Evolutionary conservation across 768 basidiomycete genomes (phyloP).

Genomic region (Lyophyllum decastes): DNA sequence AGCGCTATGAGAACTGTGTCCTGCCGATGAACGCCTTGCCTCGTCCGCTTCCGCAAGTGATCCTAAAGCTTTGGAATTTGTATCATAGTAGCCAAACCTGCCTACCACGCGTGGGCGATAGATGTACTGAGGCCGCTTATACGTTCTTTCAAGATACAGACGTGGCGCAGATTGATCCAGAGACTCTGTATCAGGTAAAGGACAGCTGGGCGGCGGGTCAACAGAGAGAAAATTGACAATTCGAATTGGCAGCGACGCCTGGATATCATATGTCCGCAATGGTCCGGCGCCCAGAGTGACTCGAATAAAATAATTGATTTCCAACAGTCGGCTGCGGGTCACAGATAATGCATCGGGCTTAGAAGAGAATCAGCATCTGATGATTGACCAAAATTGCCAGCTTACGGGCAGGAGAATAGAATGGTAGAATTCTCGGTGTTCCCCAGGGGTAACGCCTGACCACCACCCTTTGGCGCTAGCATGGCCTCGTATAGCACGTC

Average conservation of each 20-base stretch:
- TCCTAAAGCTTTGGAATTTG: constrained; percentile 2
- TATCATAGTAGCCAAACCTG: neutral
- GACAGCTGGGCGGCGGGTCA: constrained; percentile 66
- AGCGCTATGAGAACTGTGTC: neutral
- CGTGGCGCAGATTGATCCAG: neutral
- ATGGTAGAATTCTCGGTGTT: constrained; percentile 64
- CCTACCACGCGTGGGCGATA: neutral
- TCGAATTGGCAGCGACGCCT: constrained; percentile 70
- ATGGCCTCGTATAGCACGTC: constrained; percentile 61
- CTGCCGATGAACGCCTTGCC: neutral
- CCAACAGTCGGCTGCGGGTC: constrained; percentile 65
- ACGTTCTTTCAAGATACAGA: neutral
- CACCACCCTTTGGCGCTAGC: constrained; percentile 90
- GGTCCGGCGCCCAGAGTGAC: constrained; percentile 63
- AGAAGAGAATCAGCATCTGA: constrained; percentile 4
- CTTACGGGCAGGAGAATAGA: constrained; percentile 76
- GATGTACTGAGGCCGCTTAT: constrained; percentile 4
- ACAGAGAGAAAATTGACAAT: constrained; percentile 86
- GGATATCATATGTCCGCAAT: constrained; percentile 57
- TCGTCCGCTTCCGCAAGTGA: constrained; percentile 7
- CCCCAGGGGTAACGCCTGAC: constrained; percentile 72
- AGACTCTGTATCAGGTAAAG: constrained; percentile 14
- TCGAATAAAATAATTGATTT: constrained; percentile 73
- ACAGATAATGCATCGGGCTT: constrained; percentile 75
- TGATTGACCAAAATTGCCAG: constrained; percentile 4